Conservation (phyloP, 306 rosid species). For the Oxytropis ochrocephala region DNA sequence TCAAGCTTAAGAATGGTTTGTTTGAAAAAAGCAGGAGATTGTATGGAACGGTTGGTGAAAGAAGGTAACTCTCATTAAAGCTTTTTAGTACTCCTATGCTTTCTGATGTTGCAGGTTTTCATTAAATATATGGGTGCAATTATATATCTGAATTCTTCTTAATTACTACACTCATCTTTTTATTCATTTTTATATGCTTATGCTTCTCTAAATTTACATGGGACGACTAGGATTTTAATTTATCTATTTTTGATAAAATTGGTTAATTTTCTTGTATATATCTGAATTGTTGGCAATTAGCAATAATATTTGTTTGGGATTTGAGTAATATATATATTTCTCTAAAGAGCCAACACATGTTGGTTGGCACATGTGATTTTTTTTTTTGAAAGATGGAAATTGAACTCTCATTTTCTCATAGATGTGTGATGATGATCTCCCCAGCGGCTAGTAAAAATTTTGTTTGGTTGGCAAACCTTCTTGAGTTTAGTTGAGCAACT, state of each 20-base stretch:
- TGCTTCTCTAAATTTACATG: not conserved
- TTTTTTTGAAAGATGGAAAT: too few relatives aligned
- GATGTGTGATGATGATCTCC: too few relatives aligned
- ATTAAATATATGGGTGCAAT: not conserved
- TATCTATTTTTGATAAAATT: not conserved
- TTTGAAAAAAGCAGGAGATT: slow-evolving; percentile 29
- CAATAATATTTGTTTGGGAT: not conserved
- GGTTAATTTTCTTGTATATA: too few relatives aligned
- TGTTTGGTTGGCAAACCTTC: too few relatives aligned
- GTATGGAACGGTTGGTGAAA: slow-evolving; percentile 33
- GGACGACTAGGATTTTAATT: not conserved
- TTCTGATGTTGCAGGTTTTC: not conserved
- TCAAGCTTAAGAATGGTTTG: slow-evolving; percentile 34
- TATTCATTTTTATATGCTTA: not conserved
- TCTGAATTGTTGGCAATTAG: not conserved
- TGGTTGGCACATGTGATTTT: too few relatives aligned
- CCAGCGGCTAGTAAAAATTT: too few relatives aligned
- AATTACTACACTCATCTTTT: not conserved
- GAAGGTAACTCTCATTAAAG: slow-evolving; percentile 50
- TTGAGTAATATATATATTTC: not conserved
- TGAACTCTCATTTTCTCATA: too few relatives aligned
- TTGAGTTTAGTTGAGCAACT: too few relatives aligned
- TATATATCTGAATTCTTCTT: not conserved
- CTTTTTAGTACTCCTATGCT: not conserved
- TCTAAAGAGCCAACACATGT: not conserved